Evolutionary conservation across 352 stramenopile species (phyloP), one percentile per base, ranked within the genome.

Genomic region (Saprolegnia parasitica): DNA sequence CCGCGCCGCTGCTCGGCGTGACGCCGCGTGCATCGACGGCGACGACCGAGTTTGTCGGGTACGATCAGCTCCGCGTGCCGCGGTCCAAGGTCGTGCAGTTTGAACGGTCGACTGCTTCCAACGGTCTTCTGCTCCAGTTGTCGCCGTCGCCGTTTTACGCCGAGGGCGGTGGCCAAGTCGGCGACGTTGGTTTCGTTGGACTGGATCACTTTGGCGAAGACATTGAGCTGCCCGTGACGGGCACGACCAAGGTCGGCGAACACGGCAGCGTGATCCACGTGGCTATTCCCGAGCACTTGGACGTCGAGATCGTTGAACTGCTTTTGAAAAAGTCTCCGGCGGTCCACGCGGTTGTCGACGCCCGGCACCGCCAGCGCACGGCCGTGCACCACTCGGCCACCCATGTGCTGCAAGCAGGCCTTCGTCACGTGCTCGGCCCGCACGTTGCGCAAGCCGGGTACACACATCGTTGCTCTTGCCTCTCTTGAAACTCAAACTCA

Each of bases 101-200:
- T 79, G 80, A 46, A 29, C 18, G 55, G 65, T 11, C 24, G 61
- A n/a, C 15, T n/a, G 29, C 66, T 21, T 9, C 35, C 40, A 66
- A 50, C 21, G 26, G 21, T 5, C 60, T 88, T 40, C 78, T 66
- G 61, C 54, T 89, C 2, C 71, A 81, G 61, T 71, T 92, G 18
- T 78, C 87, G 49, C 75, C 72, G 13, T 91, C 78, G 46, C 86
- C 84, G 58, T 93, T 92, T 68, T 93, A 90, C 67, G 75, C 84
- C 21, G 83, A 93, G 74, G 78, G 83, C 32, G 86, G 86, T 62
- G 86, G 86, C 3, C 84, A 93, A 73, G 79, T 91, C n/a, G 83
- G 82, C 20, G 86, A 93, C 73, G n/a, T 57, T 21, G 84, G 79
- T 4, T 18, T 77, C 18, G 45, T 90, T 15, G 11, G 73, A 40